Evolutionary conservation across 129 eudicot genomes (phyloP), one percentile per base, ranked within the genome.

Genomic region (Flaveria robusta): DNA sequence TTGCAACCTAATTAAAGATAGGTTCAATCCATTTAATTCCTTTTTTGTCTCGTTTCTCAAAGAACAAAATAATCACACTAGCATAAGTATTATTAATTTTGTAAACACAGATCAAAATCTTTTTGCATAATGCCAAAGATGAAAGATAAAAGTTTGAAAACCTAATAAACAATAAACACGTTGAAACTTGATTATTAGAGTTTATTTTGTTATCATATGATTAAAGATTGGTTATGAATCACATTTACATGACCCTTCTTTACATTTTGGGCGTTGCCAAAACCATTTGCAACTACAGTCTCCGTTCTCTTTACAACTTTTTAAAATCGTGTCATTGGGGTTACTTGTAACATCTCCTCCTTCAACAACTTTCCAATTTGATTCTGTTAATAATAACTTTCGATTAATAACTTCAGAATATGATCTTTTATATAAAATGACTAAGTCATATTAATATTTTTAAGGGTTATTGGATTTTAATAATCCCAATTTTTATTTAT

Each of bases 221-320:
- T 49, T 49, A 49, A 49, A 13, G 15, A 49, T 14, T 49, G 20
- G 7, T 49, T 15, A 14, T 24, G 23, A 23, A n/a, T 10, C 24
- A n/a, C 60, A 54, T 18, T 7, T n/a, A 54, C 62, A 54, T 54
- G 26, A n/a, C 7, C 62, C 62, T 18, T 54, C 3, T 54, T n/a
- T 54, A 54, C 62, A 54, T 54, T 54, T 54, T 54, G 62, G 62
- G 62, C 7, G 3, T 54, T 54, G 23, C 62, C 62, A 54, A 54
- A 54, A 54, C 62, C 62, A 54, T 9, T 7, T 4, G 13, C 62
- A 54, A 7, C 10, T 18, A 19, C 62, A 54, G 24, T n/a, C 62
- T 26, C 62, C 1, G 18, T 54, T 20, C 62, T 1, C 24, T 18
- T 7, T 19, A 52, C 62, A 54, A 13, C 54, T 49, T 49, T 13